These are phyloP conservation scores for Kregervanrija delftensis DNA, from an alignment of 805 yeast genomes.

Conservation along the genomic window DNA sequence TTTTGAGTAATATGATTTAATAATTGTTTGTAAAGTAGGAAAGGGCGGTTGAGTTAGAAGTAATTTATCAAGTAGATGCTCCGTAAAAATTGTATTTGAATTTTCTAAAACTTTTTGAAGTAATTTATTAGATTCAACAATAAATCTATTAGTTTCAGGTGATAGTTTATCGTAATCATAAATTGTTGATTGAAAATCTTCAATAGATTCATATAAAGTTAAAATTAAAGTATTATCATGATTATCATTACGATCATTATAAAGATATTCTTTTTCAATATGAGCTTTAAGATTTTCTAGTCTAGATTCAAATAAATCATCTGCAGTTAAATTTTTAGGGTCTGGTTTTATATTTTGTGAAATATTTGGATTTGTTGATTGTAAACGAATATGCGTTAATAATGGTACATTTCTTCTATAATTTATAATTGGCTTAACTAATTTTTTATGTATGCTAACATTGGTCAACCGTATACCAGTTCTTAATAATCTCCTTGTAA, in stretches of 20 bases:
- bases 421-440: too few relatives aligned
- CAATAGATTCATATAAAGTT: slow-evolving; percentile 14
- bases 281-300: slow-evolving; percentile 4
- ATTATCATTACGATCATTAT: not conserved
- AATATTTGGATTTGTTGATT: slow-evolving; percentile 5
- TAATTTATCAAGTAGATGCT: slow-evolving; percentile 14
- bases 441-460: too few relatives aligned
- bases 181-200: slow-evolving; percentile 21
- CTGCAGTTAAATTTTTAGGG: slow-evolving; percentile 4
- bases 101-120: slow-evolving; percentile 13
- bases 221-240: not conserved
- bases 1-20: slow-evolving; percentile 21
- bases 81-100: slow-evolving; percentile 14
- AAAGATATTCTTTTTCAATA: slow-evolving; percentile 8
- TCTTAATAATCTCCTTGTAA: too few relatives aligned
- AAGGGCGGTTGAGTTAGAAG: slow-evolving; percentile 21
- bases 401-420: too few relatives aligned
- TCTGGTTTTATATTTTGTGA: too few relatives aligned
- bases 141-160: slow-evolving; percentile 13
- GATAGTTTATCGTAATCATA: slow-evolving; percentile 17
- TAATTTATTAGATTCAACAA: slow-evolving; percentile 17
- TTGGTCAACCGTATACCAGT: too few relatives aligned
- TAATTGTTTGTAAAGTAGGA: slow-evolving; percentile 18
- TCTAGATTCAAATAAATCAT: slow-evolving; percentile 8
- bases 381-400: not conserved